Evolutionary conservation across 192 early-diverging fungal species (phyloP).

Genomic region (Coemansia sp.): DNA sequence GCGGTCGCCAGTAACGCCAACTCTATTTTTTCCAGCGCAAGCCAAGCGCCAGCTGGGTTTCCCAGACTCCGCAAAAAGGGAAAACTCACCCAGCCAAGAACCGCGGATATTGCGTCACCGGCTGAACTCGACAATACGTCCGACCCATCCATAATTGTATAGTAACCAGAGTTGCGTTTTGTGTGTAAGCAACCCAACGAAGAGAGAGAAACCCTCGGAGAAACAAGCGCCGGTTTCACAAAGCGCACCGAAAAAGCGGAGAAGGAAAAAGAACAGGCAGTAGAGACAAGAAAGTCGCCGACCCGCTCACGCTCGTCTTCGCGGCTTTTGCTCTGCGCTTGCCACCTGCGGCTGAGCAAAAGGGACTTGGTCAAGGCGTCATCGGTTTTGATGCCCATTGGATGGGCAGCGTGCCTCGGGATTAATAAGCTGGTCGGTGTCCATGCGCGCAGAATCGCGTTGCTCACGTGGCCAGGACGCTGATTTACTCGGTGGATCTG

Average conservation of each 20-base stretch:
- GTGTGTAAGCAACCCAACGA: neutral
- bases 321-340: too few species aligned
- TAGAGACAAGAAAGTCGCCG: too few species aligned
- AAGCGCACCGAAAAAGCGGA: neutral
- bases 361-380: constrained; percentile 4
- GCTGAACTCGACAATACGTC: constrained; percentile 1
- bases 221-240: neutral
- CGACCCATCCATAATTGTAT: neutral
- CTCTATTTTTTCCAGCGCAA: too few species aligned
- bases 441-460: neutral
- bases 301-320: too few species aligned
- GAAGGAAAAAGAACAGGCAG: neutral
- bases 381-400: neutral
- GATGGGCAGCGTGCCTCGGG: neutral
- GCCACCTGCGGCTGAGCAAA: too few species aligned
- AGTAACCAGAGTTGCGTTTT: neutral
- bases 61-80: too few species aligned
- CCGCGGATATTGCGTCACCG: constrained; percentile 21
- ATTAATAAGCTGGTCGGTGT: neutral
- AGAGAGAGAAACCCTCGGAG: neutral
- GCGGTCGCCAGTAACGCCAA: too few species aligned
- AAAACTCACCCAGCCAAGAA: constrained; percentile 29
- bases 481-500: too few species aligned
- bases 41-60: too few species aligned
- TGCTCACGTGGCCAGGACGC: neutral